Base-by-base conservation (phyloP, 495 filamentous ascomycete species). In the Penicillium atrosanguineum region DNA sequence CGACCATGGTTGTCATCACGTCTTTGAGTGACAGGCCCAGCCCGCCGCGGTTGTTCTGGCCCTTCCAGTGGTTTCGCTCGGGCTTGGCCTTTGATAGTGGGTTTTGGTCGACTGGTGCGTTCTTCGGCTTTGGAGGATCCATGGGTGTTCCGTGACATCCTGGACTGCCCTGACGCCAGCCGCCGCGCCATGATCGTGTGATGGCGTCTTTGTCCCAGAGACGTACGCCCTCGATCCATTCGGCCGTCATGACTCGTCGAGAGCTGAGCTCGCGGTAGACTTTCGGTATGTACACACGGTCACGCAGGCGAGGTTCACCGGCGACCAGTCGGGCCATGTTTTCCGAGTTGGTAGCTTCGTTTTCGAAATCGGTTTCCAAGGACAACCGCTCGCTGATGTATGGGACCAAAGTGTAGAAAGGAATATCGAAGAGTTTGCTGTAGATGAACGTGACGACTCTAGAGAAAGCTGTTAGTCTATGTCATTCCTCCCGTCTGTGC, bases 1-100 rank as follows among this genome's bases (percentile, higher is more conserved):
- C 92, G 31, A 96, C 83, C 86, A 97, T 96, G 21, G 89, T 96
- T 4, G 87, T 88, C 93, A 97, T 97, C 42, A 95, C 88, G 41
- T 91, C 83, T 56, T 89, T 88, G 19, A 91, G 74, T 0, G 82
- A 84, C 7, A 97, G 72, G 1, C 93, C 93, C 0, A 97, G 82
- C 0, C 93, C 93, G 41, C 90, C 90, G 53, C 79, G 81, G 26
- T 80, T 78, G 49, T 80, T 78, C 6, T 65, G 70, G 11, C 91
- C 91, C 56, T 81, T 82, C 91, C 91, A 96, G 67, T 81, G 73
- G n/a, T 80, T 75, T 6, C 91, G 83, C 19, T 90, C 81, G 0
- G 91, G 91, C 64, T 96, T 96, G 49, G 92, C 66, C 7, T 77
- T 78, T 12, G 76, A 53, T 0, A 78, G 57, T 45, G 69, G 64